Evolutionary conservation across 805 yeast species (phyloP), one percentile per base, ranked within the genome.

Genomic region (Barnettozyma populi): DNA sequence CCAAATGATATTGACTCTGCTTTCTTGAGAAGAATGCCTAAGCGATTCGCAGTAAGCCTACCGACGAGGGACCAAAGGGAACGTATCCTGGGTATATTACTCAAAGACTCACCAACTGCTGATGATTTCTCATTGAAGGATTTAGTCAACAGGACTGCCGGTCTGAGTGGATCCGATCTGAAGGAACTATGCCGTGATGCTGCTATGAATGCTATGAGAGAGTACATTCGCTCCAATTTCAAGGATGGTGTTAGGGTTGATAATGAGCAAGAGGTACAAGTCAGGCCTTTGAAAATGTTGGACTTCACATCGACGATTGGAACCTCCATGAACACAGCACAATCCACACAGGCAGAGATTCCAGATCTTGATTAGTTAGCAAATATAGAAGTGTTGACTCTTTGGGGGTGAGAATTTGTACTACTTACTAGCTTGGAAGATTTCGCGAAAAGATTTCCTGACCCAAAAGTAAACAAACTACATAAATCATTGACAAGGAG

Each of bases 151-250:
- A 65, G 74, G 41, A 87, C 97, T 1, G 77, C 74, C 10, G 96
- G 94, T 1, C 71, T 80, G 61, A 86, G 95, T 54, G 99, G 99
- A 2, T 86, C 96, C 2, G 99, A 92, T 59, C 73, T 94, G 62
- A 84, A 86, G 59, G 99, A 94, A 62, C 68, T 87, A 43, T 89
- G 97, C 62, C 78, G 99, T 47, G 95, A 88, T 59, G 99, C 99
- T 0, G 97, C 96, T 1, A 78, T 90, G 72, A 76, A 76, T 55
- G 86, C 97, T 0, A 90, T 92, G 60, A 75, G 96, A 56, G 97
- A 94, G 65, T 88, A 79, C 62, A 87, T 92, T 49, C 71, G 79
- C 47, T 66, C 68, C 46, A 85, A 86, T 44, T 59, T 60, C 55
- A 56, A 55, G 37, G 53, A 59, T 41, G 64, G 64, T 13, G 57